These are phyloP conservation scores for Mucor lusitanicus DNA, from an alignment of 371 early-diverging fungal genomes.

Conservation along the genomic window DNA sequence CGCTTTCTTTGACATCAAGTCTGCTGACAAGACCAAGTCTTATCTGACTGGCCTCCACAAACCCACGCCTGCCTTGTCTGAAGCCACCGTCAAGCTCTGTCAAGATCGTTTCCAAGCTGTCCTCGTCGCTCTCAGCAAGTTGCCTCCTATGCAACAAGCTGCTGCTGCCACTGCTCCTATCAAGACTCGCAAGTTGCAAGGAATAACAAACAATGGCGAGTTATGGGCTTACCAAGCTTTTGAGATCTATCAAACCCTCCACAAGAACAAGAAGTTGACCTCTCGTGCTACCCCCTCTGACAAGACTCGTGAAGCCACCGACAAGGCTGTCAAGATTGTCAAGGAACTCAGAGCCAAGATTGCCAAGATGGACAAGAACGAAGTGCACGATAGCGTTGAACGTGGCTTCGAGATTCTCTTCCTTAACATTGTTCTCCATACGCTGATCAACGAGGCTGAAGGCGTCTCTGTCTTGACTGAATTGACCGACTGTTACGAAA, in stretches of 20 bases:
- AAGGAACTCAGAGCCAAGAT: constrained; percentile 16
- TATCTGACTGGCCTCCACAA: constrained; percentile 36
- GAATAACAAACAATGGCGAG: constrained; percentile 61
- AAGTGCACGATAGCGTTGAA: constrained; percentile 46
- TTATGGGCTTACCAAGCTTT: constrained; percentile 66
- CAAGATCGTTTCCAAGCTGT: constrained; percentile 61
- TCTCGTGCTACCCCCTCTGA: constrained; percentile 3
- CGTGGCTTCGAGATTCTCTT: constrained; percentile 76
- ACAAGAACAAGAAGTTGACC: constrained; percentile 45
- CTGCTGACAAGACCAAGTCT: constrained; percentile 30
- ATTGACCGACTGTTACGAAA: constrained; percentile 72
- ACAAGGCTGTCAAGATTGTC: constrained; percentile 29
- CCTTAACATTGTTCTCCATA: constrained; percentile 65
- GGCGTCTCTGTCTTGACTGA: constrained; percentile 65
- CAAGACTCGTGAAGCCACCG: constrained; percentile 22
- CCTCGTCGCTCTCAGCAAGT: constrained; percentile 67
- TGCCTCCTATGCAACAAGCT: constrained; percentile 53
- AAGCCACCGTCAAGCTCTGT: constrained; percentile 56
- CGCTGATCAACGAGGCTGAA: constrained; percentile 69
- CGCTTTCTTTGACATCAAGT: constrained; percentile 70
- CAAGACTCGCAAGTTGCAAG: constrained; percentile 56
- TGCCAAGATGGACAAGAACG: constrained; percentile 41
- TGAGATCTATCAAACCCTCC: constrained; percentile 48
- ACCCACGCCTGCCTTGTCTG: constrained; percentile 62
- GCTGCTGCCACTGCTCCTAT: constrained; percentile 30